Conservation (phyloP, 805 yeast species). For the Henningerozyma blattae region DNA sequence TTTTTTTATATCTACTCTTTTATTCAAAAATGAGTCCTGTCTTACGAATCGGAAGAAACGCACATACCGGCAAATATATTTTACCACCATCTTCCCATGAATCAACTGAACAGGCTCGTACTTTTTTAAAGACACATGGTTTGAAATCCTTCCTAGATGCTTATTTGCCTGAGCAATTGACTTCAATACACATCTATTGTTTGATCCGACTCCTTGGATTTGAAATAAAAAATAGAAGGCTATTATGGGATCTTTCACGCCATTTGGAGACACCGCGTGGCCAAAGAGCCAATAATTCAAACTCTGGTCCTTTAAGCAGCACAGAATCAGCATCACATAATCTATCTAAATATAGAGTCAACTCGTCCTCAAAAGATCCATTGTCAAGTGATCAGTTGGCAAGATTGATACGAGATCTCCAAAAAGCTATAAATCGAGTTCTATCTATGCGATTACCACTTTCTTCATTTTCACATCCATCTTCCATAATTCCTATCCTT, state of each 20-base stretch:
- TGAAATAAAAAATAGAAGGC: conserved; percentile 23
- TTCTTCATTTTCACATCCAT: conserved; percentile 41
- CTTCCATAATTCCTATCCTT: conserved; percentile 44
- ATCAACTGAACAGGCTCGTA: conserved; percentile 35
- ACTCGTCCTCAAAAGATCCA: conserved; percentile 20
- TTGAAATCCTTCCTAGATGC: conserved; percentile 43
- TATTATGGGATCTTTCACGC: too few species aligned
- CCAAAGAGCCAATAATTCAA: too few species aligned
- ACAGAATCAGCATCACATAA: too few species aligned
- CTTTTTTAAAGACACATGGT: conserved; percentile 49
- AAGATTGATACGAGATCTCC: conserved; percentile 38
- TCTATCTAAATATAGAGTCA: too few species aligned
- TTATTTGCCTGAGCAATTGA: conserved; percentile 50
- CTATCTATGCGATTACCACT: conserved; percentile 42
- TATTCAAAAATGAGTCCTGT: too few species aligned
- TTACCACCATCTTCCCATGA: conserved; percentile 31
- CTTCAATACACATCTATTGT: conserved; percentile 42
- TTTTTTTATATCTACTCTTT: too few species aligned
- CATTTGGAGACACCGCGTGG: too few species aligned
- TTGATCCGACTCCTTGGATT: conserved; percentile 58
- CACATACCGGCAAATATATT: conserved; percentile 20
- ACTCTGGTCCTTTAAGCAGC: too few species aligned
- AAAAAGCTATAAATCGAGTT: conserved; percentile 55
- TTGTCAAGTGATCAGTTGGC: conserved; percentile 34
- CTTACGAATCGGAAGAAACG: conserved; percentile 17